Percentiles rank a stretch among this genome's conserved stretches.
These are phyloP conservation scores for Candida tammaniensis DNA, from an alignment of 805 yeast species.

Conservation along the genomic window DNA sequence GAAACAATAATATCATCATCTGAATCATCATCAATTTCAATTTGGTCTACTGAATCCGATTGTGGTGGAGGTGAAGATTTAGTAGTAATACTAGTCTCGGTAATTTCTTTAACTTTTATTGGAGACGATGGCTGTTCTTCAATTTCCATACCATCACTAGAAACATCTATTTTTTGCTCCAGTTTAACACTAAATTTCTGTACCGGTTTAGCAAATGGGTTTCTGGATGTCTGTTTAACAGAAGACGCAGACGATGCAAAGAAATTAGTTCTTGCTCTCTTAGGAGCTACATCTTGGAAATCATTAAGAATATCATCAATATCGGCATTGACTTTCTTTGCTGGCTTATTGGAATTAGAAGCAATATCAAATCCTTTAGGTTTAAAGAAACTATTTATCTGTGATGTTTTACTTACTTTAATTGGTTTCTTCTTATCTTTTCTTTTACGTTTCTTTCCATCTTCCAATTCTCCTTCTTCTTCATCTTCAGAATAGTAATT, in stretches of 20 bases:
- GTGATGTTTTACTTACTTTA: constrained; percentile 42
- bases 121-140: constrained; percentile 38
- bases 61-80: constrained; percentile 1
- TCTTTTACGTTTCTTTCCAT: constrained; percentile 18
- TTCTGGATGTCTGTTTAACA: background rate
- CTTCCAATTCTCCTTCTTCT: constrained; percentile 31
- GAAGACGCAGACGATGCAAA: constrained; percentile 2
- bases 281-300: constrained; percentile 23
- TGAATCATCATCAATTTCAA: constrained; percentile 20
- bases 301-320: constrained; percentile 69
- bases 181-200: background rate
- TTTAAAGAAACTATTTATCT: constrained; percentile 53
- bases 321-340: constrained; percentile 45
- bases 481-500: constrained; percentile 59
- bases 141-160: constrained; percentile 23
- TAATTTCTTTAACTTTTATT: constrained; percentile 20
- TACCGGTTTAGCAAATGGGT: constrained; percentile 3
- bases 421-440: constrained; percentile 31
- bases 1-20: constrained; percentile 60
- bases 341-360: constrained; percentile 17
- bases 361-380: constrained; percentile 22
- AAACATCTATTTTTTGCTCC: constrained; percentile 15
- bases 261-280: constrained; percentile 3
- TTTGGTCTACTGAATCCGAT: constrained; percentile 3
- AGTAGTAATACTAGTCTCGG: no score